These are phyloP conservation scores for Byssothecium circinans DNA, from an alignment of 2,329 filamentous ascomycete species.

Conservation along the genomic window DNA sequence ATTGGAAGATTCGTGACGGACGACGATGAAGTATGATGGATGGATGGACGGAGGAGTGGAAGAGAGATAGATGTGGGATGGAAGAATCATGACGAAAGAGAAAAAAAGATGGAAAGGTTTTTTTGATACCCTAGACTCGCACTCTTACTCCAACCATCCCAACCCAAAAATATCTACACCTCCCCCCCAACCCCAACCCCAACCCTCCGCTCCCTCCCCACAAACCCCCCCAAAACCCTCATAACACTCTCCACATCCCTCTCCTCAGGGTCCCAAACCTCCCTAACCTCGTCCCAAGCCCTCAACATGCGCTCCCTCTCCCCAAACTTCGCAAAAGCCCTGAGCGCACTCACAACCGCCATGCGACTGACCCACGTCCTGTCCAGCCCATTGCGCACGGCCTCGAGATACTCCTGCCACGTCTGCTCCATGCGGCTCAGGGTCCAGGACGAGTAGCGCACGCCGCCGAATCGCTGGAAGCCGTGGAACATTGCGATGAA, in stretches of 20 bases:
- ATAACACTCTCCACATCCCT: slow-evolving; percentile 37
- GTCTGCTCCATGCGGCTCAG: slow-evolving; percentile 60
- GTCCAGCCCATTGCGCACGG: slow-evolving; percentile 20
- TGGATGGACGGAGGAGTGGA: too few relatives aligned
- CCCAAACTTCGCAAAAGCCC: slow-evolving; percentile 65
- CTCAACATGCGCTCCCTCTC: slow-evolving; percentile 55
- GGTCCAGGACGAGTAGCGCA: slow-evolving; percentile 71
- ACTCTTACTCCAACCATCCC: too few relatives aligned
- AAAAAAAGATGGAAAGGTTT: too few relatives aligned
- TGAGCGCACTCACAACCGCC: slow-evolving; percentile 34
- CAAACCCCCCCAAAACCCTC: slow-evolving; percentile 26
- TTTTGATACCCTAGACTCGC: too few relatives aligned
- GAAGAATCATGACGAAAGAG: too few relatives aligned
- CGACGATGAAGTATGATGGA: too few relatives aligned
- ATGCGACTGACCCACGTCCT: slow-evolving; percentile 33
- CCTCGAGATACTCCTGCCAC: slow-evolving; percentile 32
- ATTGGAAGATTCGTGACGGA: neutral
- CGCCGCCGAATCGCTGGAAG: slow-evolving; percentile 73
- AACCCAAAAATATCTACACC: too few relatives aligned
- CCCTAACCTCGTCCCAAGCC: slow-evolving; percentile 54
- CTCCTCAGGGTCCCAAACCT: slow-evolving; percentile 42
- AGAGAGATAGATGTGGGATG: too few relatives aligned
- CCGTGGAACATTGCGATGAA: slow-evolving; percentile 83
- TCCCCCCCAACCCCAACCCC: slow-evolving; percentile 1
- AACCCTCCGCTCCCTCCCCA: slow-evolving; percentile 21